Base-by-base conservation (phyloP, 257 asterid genomes). In the Perilla frutescens region DNA sequence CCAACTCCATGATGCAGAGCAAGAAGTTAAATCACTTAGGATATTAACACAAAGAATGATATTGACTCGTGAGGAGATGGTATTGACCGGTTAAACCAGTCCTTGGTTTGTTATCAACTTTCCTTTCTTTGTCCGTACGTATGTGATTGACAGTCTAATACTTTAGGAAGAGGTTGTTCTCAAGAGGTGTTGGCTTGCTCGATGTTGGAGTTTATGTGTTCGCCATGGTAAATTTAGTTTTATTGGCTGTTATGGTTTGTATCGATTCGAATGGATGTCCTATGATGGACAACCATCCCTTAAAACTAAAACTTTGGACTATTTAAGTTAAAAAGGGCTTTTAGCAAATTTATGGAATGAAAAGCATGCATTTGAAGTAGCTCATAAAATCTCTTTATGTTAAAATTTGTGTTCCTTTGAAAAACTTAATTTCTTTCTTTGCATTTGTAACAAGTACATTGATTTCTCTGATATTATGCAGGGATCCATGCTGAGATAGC, bases 161-260 rank as follows among this genome's bases (percentile, higher is more conserved):
- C 80, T 81, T 77, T 77, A 91, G 98, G 99, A 94, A 81, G 99
- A 90, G 85, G 91, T 94, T 67, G 87, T 86, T 78, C 91, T 94
- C 73, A 94, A 91, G 90, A 86, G 97, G 87, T 90, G 91, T 74
- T 91, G 98, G 99, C 96, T 94, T 72, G 92, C 99, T 73, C 88
- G 92, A 11, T 85, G 81, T 83, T 94, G 99, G 99, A 81, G 84
- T 73, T 80, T 91, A 79, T 94, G 98, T 40, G 72, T 83, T 57
- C 84, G 72, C 47, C 75, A 84, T 66, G 99, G 99, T 92, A 80
- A 80, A 53, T 60, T 63, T 45, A 43, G 43, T 71, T 40, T 26
- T 15, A 2, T 53, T 15, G 15, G 32, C 6, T 34, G 12, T 3
- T 2, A 59, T 20, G 4, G 13, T 55, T 56, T 29, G 29, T 51